Evolutionary conservation across 352 stramenopile genomes (phyloP).

Genomic region (Pelagophyceae sp.): DNA sequence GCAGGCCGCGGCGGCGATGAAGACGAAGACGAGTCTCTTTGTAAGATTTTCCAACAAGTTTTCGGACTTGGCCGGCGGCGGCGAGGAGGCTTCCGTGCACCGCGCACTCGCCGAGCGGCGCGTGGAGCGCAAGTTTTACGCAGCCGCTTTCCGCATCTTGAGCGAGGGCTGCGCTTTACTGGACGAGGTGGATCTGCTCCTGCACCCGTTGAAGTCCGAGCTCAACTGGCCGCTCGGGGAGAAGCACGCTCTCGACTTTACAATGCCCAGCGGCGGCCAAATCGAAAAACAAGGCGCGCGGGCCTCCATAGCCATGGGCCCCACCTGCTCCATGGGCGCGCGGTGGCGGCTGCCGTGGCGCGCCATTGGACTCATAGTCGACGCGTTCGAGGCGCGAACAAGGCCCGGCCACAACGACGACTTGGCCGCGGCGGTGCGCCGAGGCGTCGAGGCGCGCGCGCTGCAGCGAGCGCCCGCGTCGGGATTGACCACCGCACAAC

Average conservation of each 20-base stretch:
- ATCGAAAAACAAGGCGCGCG: no score
- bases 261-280: no score
- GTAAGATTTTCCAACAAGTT: no score
- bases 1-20: neutral
- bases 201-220: slow-evolving; percentile 79
- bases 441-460: neutral
- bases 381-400: neutral
- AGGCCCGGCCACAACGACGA: neutral
- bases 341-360: slow-evolving; percentile 13
- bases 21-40: neutral
- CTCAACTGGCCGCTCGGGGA: slow-evolving; percentile 79
- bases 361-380: neutral
- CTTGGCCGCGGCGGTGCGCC: neutral
- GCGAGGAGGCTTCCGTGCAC: neutral
- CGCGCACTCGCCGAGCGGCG: neutral
- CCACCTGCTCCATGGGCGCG: neutral
- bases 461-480: no score
- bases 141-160: slow-evolving; percentile 43
- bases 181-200: slow-evolving; percentile 76
- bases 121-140: neutral
- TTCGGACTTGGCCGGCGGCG: neutral
- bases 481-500: no score
- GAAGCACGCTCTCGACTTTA: slow-evolving; percentile 77
- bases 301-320: no score
- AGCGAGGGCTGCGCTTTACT: slow-evolving; percentile 62